phyloP scores from a whole-genome alignment of 805 yeast genomes.

The Barnettozyma siamensis region DNA sequence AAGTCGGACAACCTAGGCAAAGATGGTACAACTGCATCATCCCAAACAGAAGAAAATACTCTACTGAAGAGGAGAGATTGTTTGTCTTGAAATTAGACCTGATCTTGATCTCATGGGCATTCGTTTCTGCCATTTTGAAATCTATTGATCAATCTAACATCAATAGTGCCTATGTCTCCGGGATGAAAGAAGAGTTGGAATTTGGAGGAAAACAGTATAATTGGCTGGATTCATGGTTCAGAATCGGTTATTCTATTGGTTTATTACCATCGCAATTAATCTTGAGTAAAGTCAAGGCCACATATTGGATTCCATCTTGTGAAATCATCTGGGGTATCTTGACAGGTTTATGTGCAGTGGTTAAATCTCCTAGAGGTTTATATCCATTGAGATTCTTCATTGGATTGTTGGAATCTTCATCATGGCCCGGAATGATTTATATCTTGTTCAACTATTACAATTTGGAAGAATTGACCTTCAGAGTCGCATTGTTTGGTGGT shows the following conservation, averaged over 20 bases:
- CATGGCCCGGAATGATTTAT: constrained; percentile 38
- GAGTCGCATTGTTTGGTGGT: constrained; percentile 23
- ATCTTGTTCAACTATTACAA: constrained; percentile 32
- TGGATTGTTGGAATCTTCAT: constrained; percentile 64
- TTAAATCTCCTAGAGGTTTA: constrained; percentile 27
- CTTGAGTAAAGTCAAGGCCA: constrained; percentile 51
- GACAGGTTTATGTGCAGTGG: constrained; percentile 48
- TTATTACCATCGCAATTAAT: constrained; percentile 63
- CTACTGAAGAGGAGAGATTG: background rate
- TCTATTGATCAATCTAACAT: constrained; percentile 3
- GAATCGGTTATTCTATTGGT: constrained; percentile 58
- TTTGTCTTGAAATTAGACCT: background rate
- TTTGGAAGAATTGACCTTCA: constrained; percentile 29
- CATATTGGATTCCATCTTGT: constrained; percentile 39
- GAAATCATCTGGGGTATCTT: constrained; percentile 68
- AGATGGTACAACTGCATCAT: background rate
- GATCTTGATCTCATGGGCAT: background rate
- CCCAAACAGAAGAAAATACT: background rate
- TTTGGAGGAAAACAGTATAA: constrained; percentile 34
- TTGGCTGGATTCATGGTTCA: constrained; percentile 48
- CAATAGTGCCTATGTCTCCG: constrained; percentile 46
- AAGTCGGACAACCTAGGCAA: no score
- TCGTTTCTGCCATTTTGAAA: background rate
- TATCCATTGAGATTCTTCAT: constrained; percentile 60
- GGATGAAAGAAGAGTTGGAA: constrained; percentile 42